Conservation (phyloP, 768 basidiomycete species). For the Tulasnella sp. region DNA sequence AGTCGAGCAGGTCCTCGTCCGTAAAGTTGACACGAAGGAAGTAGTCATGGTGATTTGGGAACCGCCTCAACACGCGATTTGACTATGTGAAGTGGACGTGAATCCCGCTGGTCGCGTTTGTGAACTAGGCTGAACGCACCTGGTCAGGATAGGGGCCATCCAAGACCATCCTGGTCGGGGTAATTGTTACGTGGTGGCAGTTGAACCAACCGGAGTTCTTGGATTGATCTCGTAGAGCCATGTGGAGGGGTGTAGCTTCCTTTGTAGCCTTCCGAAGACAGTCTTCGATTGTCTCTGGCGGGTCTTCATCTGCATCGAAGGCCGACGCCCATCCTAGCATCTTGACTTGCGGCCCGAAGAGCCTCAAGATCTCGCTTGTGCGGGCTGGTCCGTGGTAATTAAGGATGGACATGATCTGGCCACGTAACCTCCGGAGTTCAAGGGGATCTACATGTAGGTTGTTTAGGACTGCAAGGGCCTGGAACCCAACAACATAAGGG, state of each 20-base stretch:
- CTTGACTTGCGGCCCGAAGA: slow-evolving; percentile 21
- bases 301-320: not conserved
- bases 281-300: slow-evolving; percentile 6
- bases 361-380: slow-evolving; percentile 30
- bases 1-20: slow-evolving; percentile 76
- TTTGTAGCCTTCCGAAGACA: slow-evolving; percentile 17
- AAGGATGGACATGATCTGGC: not conserved
- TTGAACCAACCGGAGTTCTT: slow-evolving; percentile 51
- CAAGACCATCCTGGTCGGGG: slow-evolving; percentile 72
- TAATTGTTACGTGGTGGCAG: slow-evolving; percentile 75
- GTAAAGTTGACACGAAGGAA: slow-evolving; percentile 85
- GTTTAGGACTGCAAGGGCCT: slow-evolving; percentile 22
- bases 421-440: slow-evolving; percentile 25
- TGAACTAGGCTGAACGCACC: slow-evolving; percentile 5
- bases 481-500: slow-evolving; percentile 31
- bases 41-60: slow-evolving; percentile 59
- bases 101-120: slow-evolving; percentile 38
- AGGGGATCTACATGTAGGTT: slow-evolving; percentile 23
- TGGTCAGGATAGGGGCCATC: slow-evolving; percentile 66
- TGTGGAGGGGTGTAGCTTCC: slow-evolving; percentile 31
- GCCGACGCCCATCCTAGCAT: slow-evolving; percentile 14
- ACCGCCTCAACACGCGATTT: slow-evolving; percentile 77
- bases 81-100: slow-evolving; percentile 51
- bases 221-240: slow-evolving; percentile 6
- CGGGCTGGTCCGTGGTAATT: not conserved